Evolutionary conservation across 1,284 basidiomycete genomes (phyloP), one percentile per base, ranked within the genome.

Genomic region (Hemileia vastatrix): DNA sequence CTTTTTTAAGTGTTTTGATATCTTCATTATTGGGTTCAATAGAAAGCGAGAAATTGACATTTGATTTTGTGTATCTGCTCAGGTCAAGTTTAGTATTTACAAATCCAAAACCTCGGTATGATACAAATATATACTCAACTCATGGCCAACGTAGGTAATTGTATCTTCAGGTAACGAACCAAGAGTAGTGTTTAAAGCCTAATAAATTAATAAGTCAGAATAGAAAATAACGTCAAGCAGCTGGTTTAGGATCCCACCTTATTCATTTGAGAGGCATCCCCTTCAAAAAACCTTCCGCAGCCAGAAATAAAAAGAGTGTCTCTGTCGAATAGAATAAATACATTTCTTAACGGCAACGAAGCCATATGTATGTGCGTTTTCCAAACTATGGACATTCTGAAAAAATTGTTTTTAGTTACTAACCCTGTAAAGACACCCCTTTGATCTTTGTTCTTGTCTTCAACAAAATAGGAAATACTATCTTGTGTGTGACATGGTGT

Each of bases 401-500:
- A n/a, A n/a, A n/a, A n/a, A n/a, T n/a, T n/a, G n/a, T n/a, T n/a
- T n/a, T n/a, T n/a, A n/a, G n/a, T n/a, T n/a, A n/a, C 78, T 64
- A 27, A 81, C 80, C 92, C 91, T 0, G 94, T 96, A 77, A 98
- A 95, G 23, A 97, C 90, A 13, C 81, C 87, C 31, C 78, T 76
- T 69, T n/a, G n/a, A n/a, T n/a, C 83, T 0, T 84, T 82, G 67
- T 83, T 83, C 65, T 32, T 57, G 77, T 82, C 80, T 44, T 86
- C 86, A 60, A 86, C 81, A 75, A 87, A 83, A 79, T 86, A 97
- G 78, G 88, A 94, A 72, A 94, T 93, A 47, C 90, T 94, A 77
- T 97, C 94, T 74, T 90, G 89, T 1, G 94, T 97, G 76, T 97
- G 94, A 77, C 92, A 95, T 0, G 93, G 94, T 0, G 93, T 98